Percentiles rank a stretch among this genome's conserved stretches.
Evolutionary conservation across 192 early-diverging fungal species (phyloP).

Genomic region (Chytriomyces confervae): DNA sequence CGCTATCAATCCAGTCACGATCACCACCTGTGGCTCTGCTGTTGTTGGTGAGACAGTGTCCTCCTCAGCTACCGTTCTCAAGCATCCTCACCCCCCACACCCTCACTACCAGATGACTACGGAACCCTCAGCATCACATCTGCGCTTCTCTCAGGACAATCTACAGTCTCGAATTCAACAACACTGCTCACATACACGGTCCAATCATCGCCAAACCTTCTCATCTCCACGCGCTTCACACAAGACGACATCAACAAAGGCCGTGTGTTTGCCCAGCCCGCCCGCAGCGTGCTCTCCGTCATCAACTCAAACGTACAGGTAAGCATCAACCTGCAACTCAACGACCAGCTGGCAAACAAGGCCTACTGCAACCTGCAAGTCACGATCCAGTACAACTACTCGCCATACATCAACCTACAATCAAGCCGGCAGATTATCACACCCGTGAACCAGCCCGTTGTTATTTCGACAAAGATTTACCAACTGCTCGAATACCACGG

Average conservation of each 20-base stretch:
- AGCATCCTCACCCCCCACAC: too few species aligned
- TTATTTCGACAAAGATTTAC: conserved; percentile 18
- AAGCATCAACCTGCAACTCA: conserved; percentile 3
- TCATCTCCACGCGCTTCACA: not conserved
- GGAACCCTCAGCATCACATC: conserved; percentile 15
- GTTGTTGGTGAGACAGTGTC: not conserved
- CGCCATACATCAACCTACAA: conserved; percentile 21
- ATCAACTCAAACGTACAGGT: conserved; percentile 5
- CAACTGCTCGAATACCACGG: conserved; percentile 25
- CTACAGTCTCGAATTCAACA: not conserved
- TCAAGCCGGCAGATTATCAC: conserved; percentile 19
- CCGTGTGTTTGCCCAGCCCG: not conserved
- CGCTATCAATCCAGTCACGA: not conserved
- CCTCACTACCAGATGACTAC: conserved; percentile 9
- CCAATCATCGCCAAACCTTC: not conserved
- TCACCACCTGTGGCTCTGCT: conserved; percentile 1
- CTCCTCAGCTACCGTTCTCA: not conserved
- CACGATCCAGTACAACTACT: conserved; percentile 26
- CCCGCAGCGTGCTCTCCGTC: not conserved
- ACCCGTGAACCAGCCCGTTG: conserved; percentile 4
- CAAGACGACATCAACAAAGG: conserved; percentile 23
- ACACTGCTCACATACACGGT: conserved; percentile 12
- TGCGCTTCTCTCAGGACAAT: conserved; percentile 9
- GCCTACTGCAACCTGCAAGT: conserved; percentile 23
- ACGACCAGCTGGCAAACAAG: conserved; percentile 15